Base-by-base conservation (phyloP, 306 rosid genomes). In the Glycine soja region DNA sequence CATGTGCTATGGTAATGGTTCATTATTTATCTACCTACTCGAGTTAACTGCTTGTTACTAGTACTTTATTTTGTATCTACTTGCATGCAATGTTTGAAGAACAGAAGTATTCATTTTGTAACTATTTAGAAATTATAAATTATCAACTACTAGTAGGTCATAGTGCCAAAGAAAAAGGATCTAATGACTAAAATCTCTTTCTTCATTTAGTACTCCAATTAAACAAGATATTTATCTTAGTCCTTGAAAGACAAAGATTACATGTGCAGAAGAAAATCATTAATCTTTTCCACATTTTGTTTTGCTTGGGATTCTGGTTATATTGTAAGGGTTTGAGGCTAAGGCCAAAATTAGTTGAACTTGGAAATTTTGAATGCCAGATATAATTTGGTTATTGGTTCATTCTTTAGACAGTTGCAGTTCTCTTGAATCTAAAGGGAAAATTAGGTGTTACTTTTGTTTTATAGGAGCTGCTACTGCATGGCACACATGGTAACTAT, bases 361-460 rank as follows among this genome's bases (percentile, higher is more conserved):
- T 4, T 71, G 70, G 65, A 53, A 52, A 70, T 42, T 10, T 46
- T 71, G 82, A 46, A 62, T 63, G 75, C 5, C 58, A 10, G 77
- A 50, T 63, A 64, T 83, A 48, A 34, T 54, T 72, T 71, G 34
- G 14, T 78, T 48, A 53, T 64, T 72, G 16, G 53, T 63, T 62
- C 69, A 58, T 57, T 75, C 15, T 47, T 53, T 15, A 11, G 45
- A 76, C 38, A 47, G 38, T 69, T 75, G 48, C 71, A 43, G 34
- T 6, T 50, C 65, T 52, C 14, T 38, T 52, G 54, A 77, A 77
- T 77, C 14, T 36, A 43, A 65, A 63, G 50, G 52, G 10, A 77
- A 66, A 38, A 24, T 24, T 42, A 53, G 40, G 50, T 40, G 18
- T 7, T 73, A 69, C 74, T 24, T 11, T 42, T 52, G 40, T 15